Evolutionary conservation across 192 early-diverging fungal species (phyloP).

Genomic region (Entophlyctis helioformis): DNA sequence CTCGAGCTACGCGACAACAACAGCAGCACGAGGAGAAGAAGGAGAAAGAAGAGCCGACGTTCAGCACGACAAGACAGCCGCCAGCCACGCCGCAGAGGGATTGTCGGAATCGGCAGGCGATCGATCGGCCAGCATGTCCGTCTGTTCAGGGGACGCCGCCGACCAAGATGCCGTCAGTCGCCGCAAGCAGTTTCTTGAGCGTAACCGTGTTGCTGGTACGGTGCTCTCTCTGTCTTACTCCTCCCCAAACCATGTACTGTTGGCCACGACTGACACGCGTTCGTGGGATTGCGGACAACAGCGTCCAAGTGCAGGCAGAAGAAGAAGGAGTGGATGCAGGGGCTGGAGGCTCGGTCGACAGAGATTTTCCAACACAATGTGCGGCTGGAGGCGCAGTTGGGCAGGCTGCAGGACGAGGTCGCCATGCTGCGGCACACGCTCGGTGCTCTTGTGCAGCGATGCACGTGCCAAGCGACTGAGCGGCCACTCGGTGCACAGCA

Average conservation of each 20-base stretch:
- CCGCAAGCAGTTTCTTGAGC: constrained; percentile 26
- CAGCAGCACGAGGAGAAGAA: neutral
- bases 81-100: neutral
- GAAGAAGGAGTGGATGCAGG: constrained; percentile 39
- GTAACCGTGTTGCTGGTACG: constrained; percentile 32
- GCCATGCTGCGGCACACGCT: constrained; percentile 36
- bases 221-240: neutral
- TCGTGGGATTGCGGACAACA: too few relatives aligned
- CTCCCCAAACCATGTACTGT: neutral
- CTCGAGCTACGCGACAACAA: too few relatives aligned
- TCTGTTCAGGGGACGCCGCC: too few relatives aligned
- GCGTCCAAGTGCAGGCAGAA: constrained; percentile 45
- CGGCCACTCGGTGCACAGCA: too few relatives aligned
- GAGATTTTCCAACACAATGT: constrained; percentile 17
- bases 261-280: neutral
- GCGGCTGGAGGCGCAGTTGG: constrained; percentile 11
- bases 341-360: constrained; percentile 20
- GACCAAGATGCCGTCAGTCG: constrained; percentile 19
- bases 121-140: too few relatives aligned
- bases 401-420: constrained; percentile 25
- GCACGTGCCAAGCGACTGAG: too few relatives aligned
- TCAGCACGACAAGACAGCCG: neutral
- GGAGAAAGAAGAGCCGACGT: neutral
- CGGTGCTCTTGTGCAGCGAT: too few relatives aligned
- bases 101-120: too few relatives aligned